Conservation (phyloP, 1,284 basidiomycete species). For the Polyporus tsugae region DNA sequence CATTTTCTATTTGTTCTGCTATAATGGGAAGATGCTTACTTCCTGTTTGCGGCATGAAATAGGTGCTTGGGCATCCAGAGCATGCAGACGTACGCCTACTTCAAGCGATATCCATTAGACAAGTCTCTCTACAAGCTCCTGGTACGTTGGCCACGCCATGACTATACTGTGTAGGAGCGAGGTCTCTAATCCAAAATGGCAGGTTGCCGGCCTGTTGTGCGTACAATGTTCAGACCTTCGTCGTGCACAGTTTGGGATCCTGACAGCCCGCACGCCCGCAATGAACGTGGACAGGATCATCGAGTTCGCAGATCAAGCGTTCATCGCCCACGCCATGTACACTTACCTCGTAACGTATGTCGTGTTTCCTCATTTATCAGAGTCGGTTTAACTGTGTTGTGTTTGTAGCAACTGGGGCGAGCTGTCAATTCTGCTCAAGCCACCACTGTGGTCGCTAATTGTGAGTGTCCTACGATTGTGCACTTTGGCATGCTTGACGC, state of each 20-base stretch:
- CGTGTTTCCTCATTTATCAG: not conserved
- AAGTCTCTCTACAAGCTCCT: conserved; percentile 59
- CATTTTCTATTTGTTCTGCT: too few species aligned
- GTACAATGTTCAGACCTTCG: conserved; percentile 27
- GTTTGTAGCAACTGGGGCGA: conserved; percentile 56
- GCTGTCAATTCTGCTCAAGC: conserved; percentile 48
- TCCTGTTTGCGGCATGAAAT: not conserved
- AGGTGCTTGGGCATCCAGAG: conserved; percentile 60
- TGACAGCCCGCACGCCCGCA: not conserved
- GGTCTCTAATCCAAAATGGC: not conserved
- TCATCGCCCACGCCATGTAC: conserved; percentile 66
- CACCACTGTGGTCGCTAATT: conserved; percentile 63
- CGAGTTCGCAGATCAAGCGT: conserved; percentile 59
- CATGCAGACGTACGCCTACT: conserved; percentile 63
- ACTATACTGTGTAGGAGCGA: too few species aligned
- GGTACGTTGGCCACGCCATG: conserved; percentile 48
- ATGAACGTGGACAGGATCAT: conserved; percentile 48
- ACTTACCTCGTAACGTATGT: conserved; percentile 49
- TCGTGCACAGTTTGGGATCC: not conserved
- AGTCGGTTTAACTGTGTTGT: not conserved
- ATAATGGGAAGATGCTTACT: not conserved
- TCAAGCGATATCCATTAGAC: conserved; percentile 62
- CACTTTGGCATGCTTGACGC: not conserved
- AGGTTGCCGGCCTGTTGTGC: conserved; percentile 58
- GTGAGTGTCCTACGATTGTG: conserved; percentile 45